phyloP scores from a whole-genome alignment of 2,329 filamentous ascomycete species.

The Ilyonectria sp. region DNA sequence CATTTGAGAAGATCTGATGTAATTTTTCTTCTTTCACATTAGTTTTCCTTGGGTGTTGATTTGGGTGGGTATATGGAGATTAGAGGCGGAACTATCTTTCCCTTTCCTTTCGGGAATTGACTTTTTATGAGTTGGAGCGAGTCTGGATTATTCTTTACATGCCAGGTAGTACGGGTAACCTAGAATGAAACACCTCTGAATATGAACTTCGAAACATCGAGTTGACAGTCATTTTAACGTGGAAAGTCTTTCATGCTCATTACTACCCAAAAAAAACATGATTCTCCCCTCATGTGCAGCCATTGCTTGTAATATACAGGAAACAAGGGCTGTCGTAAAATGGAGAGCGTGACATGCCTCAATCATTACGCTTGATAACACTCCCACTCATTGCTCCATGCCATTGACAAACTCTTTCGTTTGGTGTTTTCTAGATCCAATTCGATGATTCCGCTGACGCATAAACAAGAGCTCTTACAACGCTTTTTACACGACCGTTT shows the following conservation, averaged over 20 bases:
- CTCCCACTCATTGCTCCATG: slow-evolving; percentile 6
- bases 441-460: neutral
- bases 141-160: neutral
- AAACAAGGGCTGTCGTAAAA: slow-evolving; percentile 16
- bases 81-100: neutral
- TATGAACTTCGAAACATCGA: neutral
- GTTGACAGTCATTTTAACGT: neutral
- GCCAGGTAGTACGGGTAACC: neutral
- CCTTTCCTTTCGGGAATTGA: neutral
- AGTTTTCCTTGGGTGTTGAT: neutral
- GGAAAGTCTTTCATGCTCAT: slow-evolving; percentile 40
- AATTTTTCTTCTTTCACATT: neutral
- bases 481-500: slow-evolving; percentile 36
- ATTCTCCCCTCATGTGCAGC: slow-evolving; percentile 36
- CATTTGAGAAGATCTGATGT: slow-evolving; percentile 44
- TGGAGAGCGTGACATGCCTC: slow-evolving; percentile 7
- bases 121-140: neutral
- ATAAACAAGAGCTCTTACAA: too few species aligned
- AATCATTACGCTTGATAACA: slow-evolving; percentile 35
- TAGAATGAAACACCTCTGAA: slow-evolving; percentile 2
- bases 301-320: slow-evolving; percentile 41
- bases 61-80: neutral
- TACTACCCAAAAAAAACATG: slow-evolving; percentile 33
- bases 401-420: slow-evolving; percentile 13
- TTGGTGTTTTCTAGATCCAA: slow-evolving; percentile 15